Evolutionary conservation across 202 grass and related monocot species (phyloP).

Genomic region (Carex arenaria): DNA sequence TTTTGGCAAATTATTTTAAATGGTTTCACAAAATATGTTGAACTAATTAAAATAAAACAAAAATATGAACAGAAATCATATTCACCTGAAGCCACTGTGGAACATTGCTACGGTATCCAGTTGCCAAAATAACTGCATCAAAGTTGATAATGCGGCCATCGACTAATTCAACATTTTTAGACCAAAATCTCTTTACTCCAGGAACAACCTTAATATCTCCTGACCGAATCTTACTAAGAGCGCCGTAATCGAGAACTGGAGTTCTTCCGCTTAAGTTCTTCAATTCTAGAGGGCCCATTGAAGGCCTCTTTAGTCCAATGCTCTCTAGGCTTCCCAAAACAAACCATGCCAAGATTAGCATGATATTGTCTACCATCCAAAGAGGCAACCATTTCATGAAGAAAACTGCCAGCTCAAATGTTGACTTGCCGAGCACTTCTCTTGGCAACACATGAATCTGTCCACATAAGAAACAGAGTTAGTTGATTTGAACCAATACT

Average conservation of each 20-base stretch:
- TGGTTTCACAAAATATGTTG: background rate
- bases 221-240: slow-evolving; percentile 37
- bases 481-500: background rate
- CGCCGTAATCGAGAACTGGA: slow-evolving; percentile 61
- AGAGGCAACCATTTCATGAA: slow-evolving; percentile 75
- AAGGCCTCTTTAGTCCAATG: slow-evolving; percentile 53
- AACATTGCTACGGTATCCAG: slow-evolving; percentile 75
- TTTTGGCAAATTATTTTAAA: slow-evolving; percentile 10
- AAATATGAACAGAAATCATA: background rate
- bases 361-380: slow-evolving; percentile 67
- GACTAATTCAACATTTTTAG: slow-evolving; percentile 41
- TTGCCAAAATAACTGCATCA: slow-evolving; percentile 71
- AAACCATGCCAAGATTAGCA: slow-evolving; percentile 66
- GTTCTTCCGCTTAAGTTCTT: slow-evolving; percentile 63
- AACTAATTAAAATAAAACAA: background rate
- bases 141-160: slow-evolving; percentile 39
- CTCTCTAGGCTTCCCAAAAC: slow-evolving; percentile 48
- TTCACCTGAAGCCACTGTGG: slow-evolving; percentile 76
- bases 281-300: slow-evolving; percentile 52
- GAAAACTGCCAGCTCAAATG: slow-evolving; percentile 65
- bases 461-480: background rate
- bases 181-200: slow-evolving; percentile 29
- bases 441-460: slow-evolving; percentile 64
- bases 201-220: slow-evolving; percentile 67
- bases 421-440: slow-evolving; percentile 63